Evolutionary conservation across 139 green algal genomes (phyloP), one percentile per base, ranked within the genome.

Genomic region (Gonium pectorale): DNA sequence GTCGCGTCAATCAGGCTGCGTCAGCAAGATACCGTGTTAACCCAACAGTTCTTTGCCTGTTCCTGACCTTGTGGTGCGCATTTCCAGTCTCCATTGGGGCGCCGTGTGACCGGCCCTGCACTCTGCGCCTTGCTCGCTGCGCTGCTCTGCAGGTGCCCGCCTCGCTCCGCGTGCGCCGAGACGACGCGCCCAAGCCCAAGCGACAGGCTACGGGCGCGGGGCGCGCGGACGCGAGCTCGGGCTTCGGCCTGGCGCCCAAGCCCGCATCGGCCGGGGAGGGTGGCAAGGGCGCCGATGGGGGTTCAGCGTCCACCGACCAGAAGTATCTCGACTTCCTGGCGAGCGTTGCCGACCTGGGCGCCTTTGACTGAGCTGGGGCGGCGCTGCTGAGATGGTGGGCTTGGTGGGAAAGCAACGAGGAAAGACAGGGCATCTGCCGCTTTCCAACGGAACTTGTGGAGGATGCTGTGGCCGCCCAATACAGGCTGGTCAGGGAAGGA

Each of bases 261-360:
- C 66, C 79, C 31, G 40, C 64, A 60, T 41, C 78, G 43, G 82
- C 46, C 40, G 59, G 13, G 31, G 33, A 80, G 27, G 63, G 62
- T 59, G 56, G 75, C 62, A 31, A 40, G 51, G 67, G 52, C 35
- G 49, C 33, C 79, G 35, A 79, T 2, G 70, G 31, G 9, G 70
- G 70, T 4, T 68, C 83, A 0, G 74, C 44, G 1, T 86, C 71
- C 24, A 80, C 88, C 5, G 92, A 95, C 62, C 64, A 51, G 8
- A 92, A 93, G 85, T 91, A 94, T 62, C 71, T 91, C 43, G 91
- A 92, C 5, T 95, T 95, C 80, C 68, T 95, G 82, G 68, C 87
- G 40, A 92, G 86, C 37, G 90, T 95, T 75, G 73, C 83, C 40
- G 90, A 91, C 64, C 79, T 95, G 54, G 92, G 92, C 0, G 92